Base-by-base conservation (phyloP, 306 rosid species). In the Cucurbita pepo region DNA sequence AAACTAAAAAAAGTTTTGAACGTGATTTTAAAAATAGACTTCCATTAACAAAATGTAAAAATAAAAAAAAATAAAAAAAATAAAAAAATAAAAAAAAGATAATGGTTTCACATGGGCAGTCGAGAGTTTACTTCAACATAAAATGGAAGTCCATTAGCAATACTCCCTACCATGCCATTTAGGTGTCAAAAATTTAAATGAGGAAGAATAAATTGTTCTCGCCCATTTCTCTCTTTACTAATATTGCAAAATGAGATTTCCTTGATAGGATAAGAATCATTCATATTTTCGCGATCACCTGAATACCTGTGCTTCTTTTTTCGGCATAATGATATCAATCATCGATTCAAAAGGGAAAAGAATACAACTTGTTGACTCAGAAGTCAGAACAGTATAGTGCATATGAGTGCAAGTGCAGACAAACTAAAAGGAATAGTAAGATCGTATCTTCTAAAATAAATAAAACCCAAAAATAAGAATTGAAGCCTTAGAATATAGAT, bases 1-100 rank as follows among this genome's bases (percentile, higher is more conserved):
- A 71, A 53, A 54, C 41, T 18, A 57, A 78, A 73, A 76, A 51
- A 30, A 73, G 36, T 44, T 61, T 1, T 56, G 69, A 76, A 45
- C 18, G 72, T 75, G 18, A 77, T 67, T 36, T 65, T 18, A 36
- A 71, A 69, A 55, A 36, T n/a, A 12, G 56, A 7, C 19, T 45
- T 45, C 48, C 71, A 65, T 47, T 43, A 65, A 5, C 6, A 14
- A 11, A 48, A 63, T 63, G 48, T n/a, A 65, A 47, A 65, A 44
- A 30, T 2, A 30, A 65, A 10, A 65, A 44, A 30, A 30, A 30
- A 65, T 5, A 47, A 65, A 44, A 25, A 25, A 25, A 65, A 10
- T 9, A 65, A 47, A 65, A 44, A 25, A 25, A 30, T 44, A 10
- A 65, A 47, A 65, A 44, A 30, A 30, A 30, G 41, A 10, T 44